Evolutionary conservation across 2,329 filamentous ascomycete species (phyloP).

Genomic region (Aspergillus cejpii): DNA sequence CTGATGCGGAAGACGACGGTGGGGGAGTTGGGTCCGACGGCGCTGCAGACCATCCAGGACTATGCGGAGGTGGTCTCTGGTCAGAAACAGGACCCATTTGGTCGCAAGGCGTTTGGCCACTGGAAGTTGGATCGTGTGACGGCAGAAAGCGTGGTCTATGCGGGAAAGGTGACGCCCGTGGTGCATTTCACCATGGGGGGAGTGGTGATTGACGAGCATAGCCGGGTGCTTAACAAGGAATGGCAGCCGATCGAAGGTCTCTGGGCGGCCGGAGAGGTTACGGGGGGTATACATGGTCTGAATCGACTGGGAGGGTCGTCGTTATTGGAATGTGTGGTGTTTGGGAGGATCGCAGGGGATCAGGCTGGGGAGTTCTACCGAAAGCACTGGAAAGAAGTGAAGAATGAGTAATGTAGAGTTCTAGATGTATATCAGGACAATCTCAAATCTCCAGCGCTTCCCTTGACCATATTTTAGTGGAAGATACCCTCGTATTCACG

Average conservation of each 20-base stretch:
- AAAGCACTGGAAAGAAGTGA: not conserved
- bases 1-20: constrained; percentile 53
- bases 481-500: too few relatives aligned
- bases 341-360: constrained; percentile 53
- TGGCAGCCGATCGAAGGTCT: constrained; percentile 48
- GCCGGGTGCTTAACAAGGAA: constrained; percentile 45
- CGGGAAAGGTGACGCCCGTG: constrained; percentile 57
- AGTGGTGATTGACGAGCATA: constrained; percentile 50
- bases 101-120: constrained; percentile 48
- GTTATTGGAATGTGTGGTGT: constrained; percentile 58
- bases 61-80: constrained; percentile 46
- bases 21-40: constrained; percentile 41
- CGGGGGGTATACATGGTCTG: constrained; percentile 58
- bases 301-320: constrained; percentile 58
- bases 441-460: too few relatives aligned
- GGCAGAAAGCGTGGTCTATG: constrained; percentile 49
- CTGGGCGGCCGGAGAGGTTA: constrained; percentile 60
- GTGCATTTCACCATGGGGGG: constrained; percentile 64
- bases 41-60: constrained; percentile 42
- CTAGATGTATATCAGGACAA: too few relatives aligned
- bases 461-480: too few relatives aligned
- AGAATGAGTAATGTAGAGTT: too few relatives aligned
- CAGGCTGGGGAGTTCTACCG: constrained; percentile 36
- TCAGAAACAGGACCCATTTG: constrained; percentile 40
- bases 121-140: constrained; percentile 49